Evolutionary conservation across 1,139 yeast genomes (phyloP).

Genomic region (Hyphopichia wangnamkhiaoensis): DNA sequence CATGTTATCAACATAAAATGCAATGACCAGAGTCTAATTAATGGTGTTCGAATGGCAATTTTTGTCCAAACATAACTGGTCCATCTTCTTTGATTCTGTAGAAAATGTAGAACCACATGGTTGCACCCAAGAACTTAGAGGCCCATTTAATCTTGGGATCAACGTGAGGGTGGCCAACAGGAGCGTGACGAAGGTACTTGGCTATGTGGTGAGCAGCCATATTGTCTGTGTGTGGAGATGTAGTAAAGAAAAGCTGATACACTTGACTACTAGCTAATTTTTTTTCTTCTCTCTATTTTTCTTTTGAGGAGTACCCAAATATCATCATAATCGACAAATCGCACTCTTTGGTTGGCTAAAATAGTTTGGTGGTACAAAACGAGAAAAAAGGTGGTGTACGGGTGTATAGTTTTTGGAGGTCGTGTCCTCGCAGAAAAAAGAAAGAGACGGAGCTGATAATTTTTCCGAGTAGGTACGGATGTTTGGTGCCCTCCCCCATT

Average conservation of each 20-base stretch:
- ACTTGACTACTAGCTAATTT: neutral
- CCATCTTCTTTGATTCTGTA: constrained; percentile 76
- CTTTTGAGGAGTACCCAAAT: neutral
- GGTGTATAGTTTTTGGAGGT: neutral
- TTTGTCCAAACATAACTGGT: constrained; percentile 55
- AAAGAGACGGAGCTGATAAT: neutral
- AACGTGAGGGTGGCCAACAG: constrained; percentile 48
- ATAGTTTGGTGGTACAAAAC: neutral
- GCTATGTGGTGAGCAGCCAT: constrained; percentile 49
- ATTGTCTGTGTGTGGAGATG: constrained; percentile 2
- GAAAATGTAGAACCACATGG: constrained; percentile 87
- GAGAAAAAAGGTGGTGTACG: neutral
- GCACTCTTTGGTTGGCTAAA: neutral
- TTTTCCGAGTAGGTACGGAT: constrained; percentile 28
- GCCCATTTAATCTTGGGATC: constrained; percentile 52
- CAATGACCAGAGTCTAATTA: too few relatives aligned
- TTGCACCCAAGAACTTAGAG: constrained; percentile 70
- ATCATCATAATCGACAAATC: neutral
- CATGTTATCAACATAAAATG: neutral
- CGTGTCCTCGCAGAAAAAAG: neutral
- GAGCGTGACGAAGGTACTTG: constrained; percentile 54
- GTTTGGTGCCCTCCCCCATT: too few relatives aligned
- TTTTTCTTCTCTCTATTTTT: neutral
- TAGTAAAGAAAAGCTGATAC: neutral
- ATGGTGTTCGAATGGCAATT: constrained; percentile 46